These are phyloP conservation scores for Conidiobolus incongruus DNA, from an alignment of 371 early-diverging fungal genomes.

Conservation along the genomic window DNA sequence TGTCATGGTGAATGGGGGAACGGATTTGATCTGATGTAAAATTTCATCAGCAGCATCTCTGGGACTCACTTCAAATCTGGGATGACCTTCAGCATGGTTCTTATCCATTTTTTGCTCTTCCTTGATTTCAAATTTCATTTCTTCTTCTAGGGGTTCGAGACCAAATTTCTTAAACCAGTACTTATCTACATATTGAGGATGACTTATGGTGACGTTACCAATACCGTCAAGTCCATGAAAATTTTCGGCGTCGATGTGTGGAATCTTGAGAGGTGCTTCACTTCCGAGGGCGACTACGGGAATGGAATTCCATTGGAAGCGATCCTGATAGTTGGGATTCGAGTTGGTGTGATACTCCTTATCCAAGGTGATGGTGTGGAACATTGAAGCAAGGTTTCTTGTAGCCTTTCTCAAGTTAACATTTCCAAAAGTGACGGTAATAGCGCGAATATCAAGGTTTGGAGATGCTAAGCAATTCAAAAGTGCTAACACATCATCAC, in stretches of 20 bases:
- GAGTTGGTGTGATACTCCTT: constrained; percentile 4
- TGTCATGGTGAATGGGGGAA: constrained; percentile 18
- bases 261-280: constrained; percentile 12
- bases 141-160: constrained; percentile 1
- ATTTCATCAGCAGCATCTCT: constrained; percentile 19
- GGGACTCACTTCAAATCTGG: constrained; percentile 8
- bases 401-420: constrained; percentile 12
- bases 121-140: neutral
- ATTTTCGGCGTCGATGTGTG: constrained; percentile 12
- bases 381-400: constrained; percentile 10
- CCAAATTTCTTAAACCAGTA: constrained; percentile 13
- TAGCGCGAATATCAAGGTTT: constrained; percentile 18
- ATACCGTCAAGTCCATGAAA: constrained; percentile 26
- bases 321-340: neutral
- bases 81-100: constrained; percentile 4
- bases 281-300: constrained; percentile 11
- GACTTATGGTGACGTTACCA: constrained; percentile 10
- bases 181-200: neutral
- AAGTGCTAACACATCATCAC: constrained; percentile 26
- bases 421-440: constrained; percentile 25
- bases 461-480: constrained; percentile 17
- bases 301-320: neutral
- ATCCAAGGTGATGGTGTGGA: constrained; percentile 7
- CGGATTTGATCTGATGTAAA: constrained; percentile 14
- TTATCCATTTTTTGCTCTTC: neutral